Base-by-base conservation (phyloP, 495 filamentous ascomycete species). In the Tuber borchii region DNA sequence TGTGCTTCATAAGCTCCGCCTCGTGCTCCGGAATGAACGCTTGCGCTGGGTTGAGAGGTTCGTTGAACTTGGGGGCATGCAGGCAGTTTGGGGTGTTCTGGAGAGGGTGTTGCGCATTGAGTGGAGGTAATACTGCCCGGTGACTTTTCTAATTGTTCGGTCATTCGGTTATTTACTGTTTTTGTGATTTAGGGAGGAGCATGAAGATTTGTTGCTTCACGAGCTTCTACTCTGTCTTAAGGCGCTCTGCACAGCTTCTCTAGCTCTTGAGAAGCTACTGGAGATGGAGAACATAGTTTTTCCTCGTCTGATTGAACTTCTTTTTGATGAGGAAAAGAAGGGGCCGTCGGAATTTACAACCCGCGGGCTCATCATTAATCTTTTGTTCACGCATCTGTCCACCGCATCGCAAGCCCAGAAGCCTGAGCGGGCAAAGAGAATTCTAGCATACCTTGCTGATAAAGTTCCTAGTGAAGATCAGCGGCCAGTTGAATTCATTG, bases 261-360 rank as follows among this genome's bases (percentile, higher is more conserved):
- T 91, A 40, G 95, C 93, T 2, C 86, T 97, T 72, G 87, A 90
- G 75, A 91, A 93, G 78, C 89, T 99, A n/a, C 87, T 91, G 71
- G 87, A 88, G 5, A 91, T 97, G 80, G 93, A 95, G 78, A 84
- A 85, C 56, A 90, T 89, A 6, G 87, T 99, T 8, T 98, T 99
- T 83, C 95, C 95, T 22, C 91, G 92, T 7, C 86, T 99, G 71
- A 84, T 98, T 71, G 88, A 88, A 74, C 93, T 97, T 90, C 86
- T 99, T 45, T 99, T 97, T 80, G 95, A 97, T 82, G 92, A 97
- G 42, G 95, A 99, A 81, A 95, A 93, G 85, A 98, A 98, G 83
- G 95, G 95, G 0, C 95, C 95, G 0, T 94, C 91, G 86, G 95
- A 99, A 82, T 99, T 97, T 84, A 94, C 92, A 10, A 98, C 95